Evolutionary conservation across 768 basidiomycete species (phyloP).

Genomic region (Kwoniella bestiolae): DNA sequence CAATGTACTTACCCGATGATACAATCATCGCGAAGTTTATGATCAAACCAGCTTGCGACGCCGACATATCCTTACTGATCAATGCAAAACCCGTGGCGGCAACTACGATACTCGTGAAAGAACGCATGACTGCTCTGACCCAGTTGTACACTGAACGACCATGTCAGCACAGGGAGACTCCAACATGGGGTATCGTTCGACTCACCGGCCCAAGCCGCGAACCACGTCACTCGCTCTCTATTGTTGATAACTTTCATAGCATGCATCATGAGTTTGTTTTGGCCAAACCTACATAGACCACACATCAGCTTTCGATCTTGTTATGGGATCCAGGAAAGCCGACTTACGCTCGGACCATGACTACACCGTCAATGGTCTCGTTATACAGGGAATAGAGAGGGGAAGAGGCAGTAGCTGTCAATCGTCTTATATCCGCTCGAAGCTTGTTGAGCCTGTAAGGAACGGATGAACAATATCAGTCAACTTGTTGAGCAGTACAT

Average conservation of each 20-base stretch:
- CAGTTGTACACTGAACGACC: constrained; percentile 41
- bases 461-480: background rate
- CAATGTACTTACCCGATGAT: constrained; percentile 32
- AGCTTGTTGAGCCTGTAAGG: constrained; percentile 30
- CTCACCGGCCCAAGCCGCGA: constrained; percentile 40
- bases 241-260: constrained; percentile 36
- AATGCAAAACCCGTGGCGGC: constrained; percentile 45
- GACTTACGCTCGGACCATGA: constrained; percentile 49
- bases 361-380: constrained; percentile 47
- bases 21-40: constrained; percentile 45
- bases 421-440: constrained; percentile 45
- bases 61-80: constrained; percentile 34
- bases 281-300: constrained; percentile 39
- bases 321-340: background rate
- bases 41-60: constrained; percentile 51
- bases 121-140: constrained; percentile 36
- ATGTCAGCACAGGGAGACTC: background rate
- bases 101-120: constrained; percentile 41
- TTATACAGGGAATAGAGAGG: constrained; percentile 48
- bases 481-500: too few species aligned
- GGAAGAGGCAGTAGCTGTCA: constrained; percentile 31
- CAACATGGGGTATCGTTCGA: background rate
- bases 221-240: constrained; percentile 34
- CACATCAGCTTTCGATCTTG: background rate
- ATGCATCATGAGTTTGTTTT: constrained; percentile 26